phyloP scores from a whole-genome alignment of 1,284 basidiomycete genomes.

The Ustilago lituana region DNA sequence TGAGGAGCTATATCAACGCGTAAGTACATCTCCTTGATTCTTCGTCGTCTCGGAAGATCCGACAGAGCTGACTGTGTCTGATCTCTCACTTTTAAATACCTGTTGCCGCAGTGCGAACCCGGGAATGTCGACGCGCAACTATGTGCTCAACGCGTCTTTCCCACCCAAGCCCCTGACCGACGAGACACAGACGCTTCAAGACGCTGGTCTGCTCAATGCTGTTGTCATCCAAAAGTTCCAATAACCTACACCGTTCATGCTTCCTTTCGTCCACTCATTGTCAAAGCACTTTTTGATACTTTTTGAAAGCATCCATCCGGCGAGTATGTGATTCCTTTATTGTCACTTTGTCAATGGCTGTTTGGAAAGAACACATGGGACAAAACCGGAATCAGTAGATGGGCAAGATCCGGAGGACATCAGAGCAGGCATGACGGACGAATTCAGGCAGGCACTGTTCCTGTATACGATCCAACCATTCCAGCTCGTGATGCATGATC shows the following conservation, averaged over 20 bases:
- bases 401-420: constrained; percentile 43
- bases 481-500: constrained; percentile 34
- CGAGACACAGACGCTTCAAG: constrained; percentile 57
- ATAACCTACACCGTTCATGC: not conserved
- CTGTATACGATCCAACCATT: constrained; percentile 51
- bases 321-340: no score
- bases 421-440: constrained; percentile 34
- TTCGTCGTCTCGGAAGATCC: not conserved
- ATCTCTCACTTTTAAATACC: not conserved
- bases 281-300: not conserved
- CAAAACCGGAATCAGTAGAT: constrained; percentile 15
- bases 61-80: constrained; percentile 3
- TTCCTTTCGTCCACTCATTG: not conserved
- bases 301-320: no score
- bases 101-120: constrained; percentile 47
- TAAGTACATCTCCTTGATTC: constrained; percentile 70
- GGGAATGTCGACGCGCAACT: constrained; percentile 55
- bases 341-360: no score
- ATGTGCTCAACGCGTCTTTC: constrained; percentile 61
- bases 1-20: constrained; percentile 88
- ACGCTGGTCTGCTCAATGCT: constrained; percentile 61
- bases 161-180: constrained; percentile 64
- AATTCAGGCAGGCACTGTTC: constrained; percentile 46
- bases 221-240: constrained; percentile 64
- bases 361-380: no score